phyloP scores from a whole-genome alignment of 768 basidiomycete genomes.

The Macrolepiota fuliginosa region DNA sequence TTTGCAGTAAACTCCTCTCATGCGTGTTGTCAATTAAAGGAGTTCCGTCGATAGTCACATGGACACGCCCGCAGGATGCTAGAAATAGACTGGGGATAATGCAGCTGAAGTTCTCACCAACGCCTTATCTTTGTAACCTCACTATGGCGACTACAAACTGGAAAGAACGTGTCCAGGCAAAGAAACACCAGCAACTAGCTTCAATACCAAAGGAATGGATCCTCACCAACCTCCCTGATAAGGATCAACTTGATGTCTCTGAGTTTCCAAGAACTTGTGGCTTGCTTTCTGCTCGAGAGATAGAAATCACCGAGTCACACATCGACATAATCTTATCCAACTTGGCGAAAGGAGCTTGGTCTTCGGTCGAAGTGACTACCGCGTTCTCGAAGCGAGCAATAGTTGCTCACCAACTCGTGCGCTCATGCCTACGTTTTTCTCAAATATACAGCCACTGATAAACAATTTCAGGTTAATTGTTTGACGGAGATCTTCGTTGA shows the following conservation, averaged over 20 bases:
- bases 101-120: neutral
- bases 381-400: slow-evolving; percentile 79
- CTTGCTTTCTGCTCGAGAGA: slow-evolving; percentile 50
- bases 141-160: slow-evolving; percentile 35
- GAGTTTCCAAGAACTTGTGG: slow-evolving; percentile 54
- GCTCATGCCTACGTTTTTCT: slow-evolving; percentile 17
- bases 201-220: slow-evolving; percentile 68
- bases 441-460: neutral
- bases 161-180: slow-evolving; percentile 52
- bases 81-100: neutral
- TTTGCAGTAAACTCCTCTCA: neutral
- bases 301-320: slow-evolving; percentile 41
- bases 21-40: neutral
- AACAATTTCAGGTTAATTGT: slow-evolving; percentile 62
- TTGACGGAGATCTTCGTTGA: slow-evolving; percentile 84
- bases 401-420: slow-evolving; percentile 74
- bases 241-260: slow-evolving; percentile 49
- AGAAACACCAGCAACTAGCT: slow-evolving; percentile 49
- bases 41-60: neutral
- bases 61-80: neutral
- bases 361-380: slow-evolving; percentile 64
- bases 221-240: slow-evolving; percentile 42
- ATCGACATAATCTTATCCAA: slow-evolving; percentile 48
- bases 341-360: slow-evolving; percentile 53
- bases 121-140: neutral